Conservation (phyloP, 2,329 filamentous ascomycete species). For the Colletotrichum lini region DNA sequence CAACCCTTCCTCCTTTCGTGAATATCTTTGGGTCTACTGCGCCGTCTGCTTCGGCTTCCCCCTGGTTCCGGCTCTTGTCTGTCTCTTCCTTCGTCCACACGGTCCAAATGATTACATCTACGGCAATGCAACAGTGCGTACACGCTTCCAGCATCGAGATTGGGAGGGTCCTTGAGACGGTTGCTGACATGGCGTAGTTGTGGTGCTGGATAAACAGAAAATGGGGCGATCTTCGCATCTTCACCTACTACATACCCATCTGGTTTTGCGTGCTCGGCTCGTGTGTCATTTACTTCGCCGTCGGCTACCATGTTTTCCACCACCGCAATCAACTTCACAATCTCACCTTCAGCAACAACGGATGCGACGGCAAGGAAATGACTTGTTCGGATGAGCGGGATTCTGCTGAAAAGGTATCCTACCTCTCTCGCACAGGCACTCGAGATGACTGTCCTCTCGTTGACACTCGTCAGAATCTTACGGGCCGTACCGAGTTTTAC, state of each 20-base stretch:
- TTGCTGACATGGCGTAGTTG: slow-evolving; percentile 55
- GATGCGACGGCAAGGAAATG: slow-evolving; percentile 52
- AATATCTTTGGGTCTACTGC: slow-evolving; percentile 80
- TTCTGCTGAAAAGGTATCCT: slow-evolving; percentile 53
- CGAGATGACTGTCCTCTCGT: not conserved
- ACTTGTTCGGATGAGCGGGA: slow-evolving; percentile 48
- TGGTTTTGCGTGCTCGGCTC: slow-evolving; percentile 73
- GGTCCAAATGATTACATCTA: slow-evolving; percentile 54
- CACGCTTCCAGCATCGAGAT: not conserved
- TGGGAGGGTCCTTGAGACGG: not conserved
- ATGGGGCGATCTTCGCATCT: slow-evolving; percentile 71
- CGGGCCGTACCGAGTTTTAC: slow-evolving; percentile 52
- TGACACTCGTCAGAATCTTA: slow-evolving; percentile 44
- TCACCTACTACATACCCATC: slow-evolving; percentile 73
- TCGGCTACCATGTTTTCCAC: slow-evolving; percentile 73
- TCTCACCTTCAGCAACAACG: slow-evolving; percentile 63
- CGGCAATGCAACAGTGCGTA: slow-evolving; percentile 69
- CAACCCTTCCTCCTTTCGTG: slow-evolving; percentile 77
- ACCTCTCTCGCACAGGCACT: slow-evolving; percentile 3
- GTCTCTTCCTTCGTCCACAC: slow-evolving; percentile 67
- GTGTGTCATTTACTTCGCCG: slow-evolving; percentile 67
- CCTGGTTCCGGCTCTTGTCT: slow-evolving; percentile 75
- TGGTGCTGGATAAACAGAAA: slow-evolving; percentile 73
- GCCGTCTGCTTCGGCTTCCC: slow-evolving; percentile 80
- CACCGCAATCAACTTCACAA: slow-evolving; percentile 70